Evolutionary conservation across 805 yeast genomes (phyloP).

Genomic region (Hanseniaspora pseudoguilliermondii): DNA sequence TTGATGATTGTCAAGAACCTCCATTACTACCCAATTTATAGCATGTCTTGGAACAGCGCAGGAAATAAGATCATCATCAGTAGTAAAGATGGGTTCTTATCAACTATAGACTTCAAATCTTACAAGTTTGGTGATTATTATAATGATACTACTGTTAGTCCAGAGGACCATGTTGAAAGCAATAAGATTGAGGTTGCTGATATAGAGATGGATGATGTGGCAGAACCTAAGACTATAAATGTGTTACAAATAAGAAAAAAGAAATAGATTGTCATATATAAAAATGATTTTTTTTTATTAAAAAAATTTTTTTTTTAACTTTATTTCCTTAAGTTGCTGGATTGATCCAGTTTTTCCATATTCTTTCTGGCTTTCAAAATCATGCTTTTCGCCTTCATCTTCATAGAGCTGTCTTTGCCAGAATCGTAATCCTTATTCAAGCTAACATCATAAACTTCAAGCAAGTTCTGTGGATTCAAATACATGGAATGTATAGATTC

Average conservation of each 20-base stretch:
- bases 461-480: constrained; percentile 24
- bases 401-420: constrained; percentile 17
- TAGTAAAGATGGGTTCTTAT: constrained; percentile 88
- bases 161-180: neutral
- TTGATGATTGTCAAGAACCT: constrained; percentile 63
- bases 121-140: constrained; percentile 1
- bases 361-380: constrained; percentile 49
- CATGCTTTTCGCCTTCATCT: constrained; percentile 31
- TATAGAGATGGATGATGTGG: neutral
- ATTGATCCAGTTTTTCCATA: constrained; percentile 28
- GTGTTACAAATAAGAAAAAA: constrained; percentile 17
- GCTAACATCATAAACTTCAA: constrained; percentile 21
- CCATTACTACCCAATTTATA: constrained; percentile 83
- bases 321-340: constrained; percentile 1
- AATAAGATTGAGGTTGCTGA: neutral
- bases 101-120: constrained; percentile 27
- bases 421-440: constrained; percentile 17
- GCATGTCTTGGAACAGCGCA: constrained; percentile 69
- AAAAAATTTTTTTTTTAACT: too few species aligned
- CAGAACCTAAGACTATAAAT: constrained; percentile 12
- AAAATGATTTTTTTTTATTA: too few species aligned
- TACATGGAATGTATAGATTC: constrained; percentile 22
- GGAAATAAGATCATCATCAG: constrained; percentile 61
- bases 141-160: neutral
- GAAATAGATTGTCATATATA: neutral